A percentile compares a stretch with the other conserved stretches of the same genome.
Evolutionary conservation across 352 stramenopile species (phyloP).

Genomic region (Peronospora tabacina): DNA sequence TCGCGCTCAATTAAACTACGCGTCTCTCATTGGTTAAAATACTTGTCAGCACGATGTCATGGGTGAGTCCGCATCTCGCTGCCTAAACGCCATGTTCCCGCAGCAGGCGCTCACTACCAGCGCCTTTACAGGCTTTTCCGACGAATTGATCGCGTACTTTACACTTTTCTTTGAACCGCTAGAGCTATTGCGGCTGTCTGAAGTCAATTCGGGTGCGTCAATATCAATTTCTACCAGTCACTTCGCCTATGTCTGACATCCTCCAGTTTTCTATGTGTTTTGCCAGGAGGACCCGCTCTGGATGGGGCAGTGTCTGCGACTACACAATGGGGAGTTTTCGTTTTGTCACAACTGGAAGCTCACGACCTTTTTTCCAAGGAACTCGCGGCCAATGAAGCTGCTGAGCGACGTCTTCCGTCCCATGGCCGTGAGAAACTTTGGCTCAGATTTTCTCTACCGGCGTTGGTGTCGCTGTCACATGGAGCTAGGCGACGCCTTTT

Average conservation of each 20-base stretch:
- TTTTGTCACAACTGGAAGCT: slow-evolving; percentile 65
- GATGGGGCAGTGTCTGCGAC: slow-evolving; percentile 71
- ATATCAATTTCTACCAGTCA: no score
- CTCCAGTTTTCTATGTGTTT: slow-evolving; percentile 75
- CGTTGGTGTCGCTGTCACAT: slow-evolving; percentile 82
- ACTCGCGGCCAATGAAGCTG: slow-evolving; percentile 27
- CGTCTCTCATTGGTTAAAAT: not conserved
- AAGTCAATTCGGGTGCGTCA: slow-evolving; percentile 62
- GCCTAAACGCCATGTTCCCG: slow-evolving; percentile 27
- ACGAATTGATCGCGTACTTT: slow-evolving; percentile 72
- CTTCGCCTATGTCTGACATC: not conserved
- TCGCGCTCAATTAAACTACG: not conserved
- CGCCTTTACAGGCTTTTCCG: slow-evolving; percentile 55
- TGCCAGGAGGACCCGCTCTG: slow-evolving; percentile 72
- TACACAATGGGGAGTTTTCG: slow-evolving; percentile 60
- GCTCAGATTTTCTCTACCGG: slow-evolving; percentile 79
- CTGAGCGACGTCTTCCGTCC: slow-evolving; percentile 22
- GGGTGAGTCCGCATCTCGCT: not conserved
- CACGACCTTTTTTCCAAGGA: slow-evolving; percentile 68
- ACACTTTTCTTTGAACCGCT: slow-evolving; percentile 59
- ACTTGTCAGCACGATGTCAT: not conserved
- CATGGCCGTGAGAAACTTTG: slow-evolving; percentile 32
- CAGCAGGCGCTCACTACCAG: slow-evolving; percentile 52
- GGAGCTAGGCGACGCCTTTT: slow-evolving; percentile 44
- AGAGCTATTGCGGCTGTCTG: slow-evolving; percentile 52